Conservation (phyloP, 352 stramenopile genomes). For the Phytophthora chlamydospora region DNA sequence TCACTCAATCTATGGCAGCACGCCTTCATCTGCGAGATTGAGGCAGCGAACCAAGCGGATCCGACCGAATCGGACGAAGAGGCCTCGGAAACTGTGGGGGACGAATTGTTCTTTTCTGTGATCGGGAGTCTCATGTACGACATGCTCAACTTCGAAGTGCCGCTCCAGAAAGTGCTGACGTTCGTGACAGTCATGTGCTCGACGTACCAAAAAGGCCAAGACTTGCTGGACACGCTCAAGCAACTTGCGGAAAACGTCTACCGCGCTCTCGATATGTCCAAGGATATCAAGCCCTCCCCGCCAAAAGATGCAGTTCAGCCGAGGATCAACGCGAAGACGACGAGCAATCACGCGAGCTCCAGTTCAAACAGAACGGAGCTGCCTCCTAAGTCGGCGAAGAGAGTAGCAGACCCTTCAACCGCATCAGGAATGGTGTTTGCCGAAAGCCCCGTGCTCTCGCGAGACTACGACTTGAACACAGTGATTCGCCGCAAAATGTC, state of each 20-base stretch:
- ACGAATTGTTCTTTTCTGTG: constrained; percentile 85
- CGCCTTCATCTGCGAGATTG: constrained; percentile 80
- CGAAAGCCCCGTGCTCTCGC: constrained; percentile 48
- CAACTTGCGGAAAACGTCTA: constrained; percentile 85
- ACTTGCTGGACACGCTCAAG: constrained; percentile 73
- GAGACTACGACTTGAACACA: constrained; percentile 79
- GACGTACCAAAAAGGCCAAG: constrained; percentile 77
- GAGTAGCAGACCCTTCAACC: constrained; percentile 3
- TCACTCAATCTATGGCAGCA: constrained; percentile 89
- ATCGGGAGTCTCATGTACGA: constrained; percentile 86
- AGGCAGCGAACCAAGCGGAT: constrained; percentile 52
- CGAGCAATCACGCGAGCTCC: constrained; percentile 2
- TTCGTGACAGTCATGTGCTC: constrained; percentile 86
- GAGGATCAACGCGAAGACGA: constrained; percentile 22
- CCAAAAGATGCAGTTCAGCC: constrained; percentile 27
- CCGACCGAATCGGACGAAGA: constrained; percentile 43
- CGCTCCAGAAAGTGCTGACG: constrained; percentile 70
- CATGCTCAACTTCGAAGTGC: constrained; percentile 85
- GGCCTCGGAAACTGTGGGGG: constrained; percentile 42
- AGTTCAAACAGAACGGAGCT: constrained; percentile 2
- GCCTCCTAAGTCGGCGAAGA: constrained; percentile 3
- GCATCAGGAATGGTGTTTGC: constrained; percentile 19
- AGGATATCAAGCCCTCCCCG: constrained; percentile 55
- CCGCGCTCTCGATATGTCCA: constrained; percentile 80
- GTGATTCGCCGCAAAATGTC: constrained; percentile 86